Conservation (phyloP, 257 asterid genomes). For the Solanum bulbocastanum region DNA sequence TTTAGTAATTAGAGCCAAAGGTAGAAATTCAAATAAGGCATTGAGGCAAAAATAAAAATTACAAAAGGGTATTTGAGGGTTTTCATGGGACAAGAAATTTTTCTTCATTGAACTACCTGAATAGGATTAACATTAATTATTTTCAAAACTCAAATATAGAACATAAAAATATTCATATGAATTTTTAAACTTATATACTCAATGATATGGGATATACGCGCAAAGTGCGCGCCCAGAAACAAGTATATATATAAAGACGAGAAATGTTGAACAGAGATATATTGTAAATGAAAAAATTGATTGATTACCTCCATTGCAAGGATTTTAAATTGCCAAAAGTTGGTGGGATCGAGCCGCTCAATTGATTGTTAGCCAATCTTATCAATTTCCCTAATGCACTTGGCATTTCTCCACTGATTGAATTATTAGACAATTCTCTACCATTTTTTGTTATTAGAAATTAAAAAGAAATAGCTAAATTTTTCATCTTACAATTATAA, state of each 20-base stretch:
- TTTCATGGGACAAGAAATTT: not conserved
- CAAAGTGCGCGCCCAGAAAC: not conserved
- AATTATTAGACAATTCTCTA: constrained; percentile 10
- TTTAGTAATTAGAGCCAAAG: not conserved
- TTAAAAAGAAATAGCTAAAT: not conserved
- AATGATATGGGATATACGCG: not conserved
- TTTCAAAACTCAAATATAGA: not conserved
- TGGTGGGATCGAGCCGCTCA: constrained; percentile 22
- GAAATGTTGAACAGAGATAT: not conserved
- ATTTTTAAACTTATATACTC: not conserved
- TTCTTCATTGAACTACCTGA: not conserved
- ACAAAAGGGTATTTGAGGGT: not conserved
- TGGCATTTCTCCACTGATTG: constrained; percentile 24
- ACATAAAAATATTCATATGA: not conserved
- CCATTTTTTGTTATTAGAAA: not conserved
- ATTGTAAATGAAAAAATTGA: not conserved
- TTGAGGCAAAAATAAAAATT: not conserved
- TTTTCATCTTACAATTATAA: constrained; percentile 17
- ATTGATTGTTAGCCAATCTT: constrained; percentile 6
- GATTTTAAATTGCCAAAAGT: constrained; percentile 21
- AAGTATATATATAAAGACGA: not conserved
- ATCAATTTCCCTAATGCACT: constrained; percentile 16
- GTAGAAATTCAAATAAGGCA: not conserved
- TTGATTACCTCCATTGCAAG: constrained; percentile 15
- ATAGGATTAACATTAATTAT: not conserved